Evolutionary conservation across 768 basidiomycete species (phyloP), one percentile per base, ranked within the genome.

Genomic region (Pisolithus sp.): DNA sequence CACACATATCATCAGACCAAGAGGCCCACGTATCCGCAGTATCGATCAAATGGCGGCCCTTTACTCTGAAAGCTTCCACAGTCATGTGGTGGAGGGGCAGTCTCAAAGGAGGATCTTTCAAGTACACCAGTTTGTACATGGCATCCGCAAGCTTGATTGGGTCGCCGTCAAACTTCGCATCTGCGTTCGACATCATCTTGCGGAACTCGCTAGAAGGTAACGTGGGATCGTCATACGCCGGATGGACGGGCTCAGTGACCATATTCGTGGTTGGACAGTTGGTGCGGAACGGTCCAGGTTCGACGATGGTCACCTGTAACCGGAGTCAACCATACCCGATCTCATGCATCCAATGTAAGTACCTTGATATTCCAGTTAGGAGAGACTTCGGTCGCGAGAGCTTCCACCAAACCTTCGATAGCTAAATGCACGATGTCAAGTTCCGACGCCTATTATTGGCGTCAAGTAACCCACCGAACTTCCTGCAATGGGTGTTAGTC

Each of bases 301-400:
- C 48, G 2, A 49, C 23, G 41, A 53, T 44, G 48, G 48, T 53
- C 6, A 53, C 36, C 53, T 53, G 21, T 15, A 30, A 28, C 4
- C 30, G 4, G 23, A n/a, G 39, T 28, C 7, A 18, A 20, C 24
- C 23, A 9, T 23, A 10, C 10, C 10, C 6, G 5, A 10, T 13
- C 4, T 13, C 18, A 37, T 51, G 30, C 18, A 24, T 6, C 46
- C 13, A 15, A 13, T 26, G 30, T 21, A 45, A 12, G 37, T 50
- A 57, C 57, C 43, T 60, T 56, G 46, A 63, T 60, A 43, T 59
- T 57, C 62, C 59, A 63, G n/a, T 43, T n/a, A 18, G 62, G 62
- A 20, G 53, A 7, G 43, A 63, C 48, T 20, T 56, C 62, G 13
- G 23, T 18, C 2, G 53, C 54, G 10, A 56, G 53, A 15, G 50